Conservation (phyloP, 106 monocot species). For the Posidonia australis region DNA sequence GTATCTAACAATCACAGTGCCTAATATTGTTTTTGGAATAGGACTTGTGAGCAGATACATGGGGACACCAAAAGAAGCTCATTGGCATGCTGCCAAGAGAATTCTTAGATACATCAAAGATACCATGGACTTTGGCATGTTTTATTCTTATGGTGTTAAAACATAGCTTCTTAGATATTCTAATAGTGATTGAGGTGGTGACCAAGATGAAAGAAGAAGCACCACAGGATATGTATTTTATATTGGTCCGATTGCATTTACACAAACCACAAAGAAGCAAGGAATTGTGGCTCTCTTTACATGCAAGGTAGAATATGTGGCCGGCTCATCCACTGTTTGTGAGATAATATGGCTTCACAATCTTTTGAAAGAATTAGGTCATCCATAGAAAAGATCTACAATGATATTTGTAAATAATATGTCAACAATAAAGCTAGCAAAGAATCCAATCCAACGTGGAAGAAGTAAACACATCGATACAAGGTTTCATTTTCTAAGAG, state of each 20-base stretch:
- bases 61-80: neutral
- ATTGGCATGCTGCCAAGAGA: no score
- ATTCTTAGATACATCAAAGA: constrained; percentile 5
- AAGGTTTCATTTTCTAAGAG: no score
- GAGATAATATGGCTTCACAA: neutral
- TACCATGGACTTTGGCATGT: constrained; percentile 1
- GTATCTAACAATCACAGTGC: constrained; percentile 6
- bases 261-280: constrained; percentile 7
- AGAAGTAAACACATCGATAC: no score
- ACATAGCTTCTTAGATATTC: neutral
- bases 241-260: neutral
- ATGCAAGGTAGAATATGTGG: constrained; percentile 1
- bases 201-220: neutral
- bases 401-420: neutral
- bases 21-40: neutral
- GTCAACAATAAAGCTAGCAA: neutral
- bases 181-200: constrained; percentile 2
- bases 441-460: constrained; percentile 6
- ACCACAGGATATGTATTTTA: neutral
- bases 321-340: neutral
- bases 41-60: constrained; percentile 2
- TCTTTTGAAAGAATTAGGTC: neutral
- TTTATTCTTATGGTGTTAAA: neutral
- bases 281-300: constrained; percentile 1
- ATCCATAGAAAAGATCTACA: no score